Evolutionary conservation across 352 stramenopile genomes (phyloP).

Genomic region (Globisporangium paddicum): DNA sequence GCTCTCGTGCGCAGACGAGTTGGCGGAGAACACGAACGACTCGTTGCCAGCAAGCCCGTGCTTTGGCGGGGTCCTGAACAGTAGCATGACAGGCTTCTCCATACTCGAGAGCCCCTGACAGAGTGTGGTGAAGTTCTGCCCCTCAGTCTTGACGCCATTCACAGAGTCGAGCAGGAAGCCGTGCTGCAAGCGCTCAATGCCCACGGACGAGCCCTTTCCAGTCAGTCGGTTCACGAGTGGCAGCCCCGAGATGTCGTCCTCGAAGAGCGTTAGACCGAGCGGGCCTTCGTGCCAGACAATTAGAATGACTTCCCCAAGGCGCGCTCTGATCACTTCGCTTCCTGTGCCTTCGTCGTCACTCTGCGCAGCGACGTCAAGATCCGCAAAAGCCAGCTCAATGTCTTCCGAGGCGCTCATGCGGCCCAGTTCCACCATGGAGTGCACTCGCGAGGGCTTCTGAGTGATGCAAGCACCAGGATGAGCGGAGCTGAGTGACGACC

Average conservation of each 20-base stretch:
- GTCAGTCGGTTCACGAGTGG: constrained; percentile 63
- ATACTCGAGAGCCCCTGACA: constrained; percentile 26
- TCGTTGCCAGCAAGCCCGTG: constrained; percentile 15
- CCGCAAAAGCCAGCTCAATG: constrained; percentile 1
- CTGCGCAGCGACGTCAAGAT: background rate
- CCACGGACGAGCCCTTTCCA: constrained; percentile 40
- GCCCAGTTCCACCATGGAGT: constrained; percentile 4
- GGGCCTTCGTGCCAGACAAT: constrained; percentile 47
- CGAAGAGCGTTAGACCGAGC: constrained; percentile 45
- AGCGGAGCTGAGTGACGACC: background rate
- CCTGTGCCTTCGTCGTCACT: background rate
- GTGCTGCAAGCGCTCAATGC: constrained; percentile 36
- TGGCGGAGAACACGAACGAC: constrained; percentile 6
- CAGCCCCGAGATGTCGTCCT: constrained; percentile 43
- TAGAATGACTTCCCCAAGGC: constrained; percentile 20
- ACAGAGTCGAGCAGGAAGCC: constrained; percentile 46
- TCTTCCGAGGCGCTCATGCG: background rate
- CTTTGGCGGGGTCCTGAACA: constrained; percentile 30
- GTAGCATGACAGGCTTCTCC: constrained; percentile 42
- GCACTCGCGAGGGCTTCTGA: background rate
- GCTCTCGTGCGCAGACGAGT: constrained; percentile 1
- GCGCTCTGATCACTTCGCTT: background rate
- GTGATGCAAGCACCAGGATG: background rate
- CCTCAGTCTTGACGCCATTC: constrained; percentile 34
- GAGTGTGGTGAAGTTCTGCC: constrained; percentile 24